Conservation (phyloP, 352 stramenopile species). For the Peronospora tabacina region DNA sequence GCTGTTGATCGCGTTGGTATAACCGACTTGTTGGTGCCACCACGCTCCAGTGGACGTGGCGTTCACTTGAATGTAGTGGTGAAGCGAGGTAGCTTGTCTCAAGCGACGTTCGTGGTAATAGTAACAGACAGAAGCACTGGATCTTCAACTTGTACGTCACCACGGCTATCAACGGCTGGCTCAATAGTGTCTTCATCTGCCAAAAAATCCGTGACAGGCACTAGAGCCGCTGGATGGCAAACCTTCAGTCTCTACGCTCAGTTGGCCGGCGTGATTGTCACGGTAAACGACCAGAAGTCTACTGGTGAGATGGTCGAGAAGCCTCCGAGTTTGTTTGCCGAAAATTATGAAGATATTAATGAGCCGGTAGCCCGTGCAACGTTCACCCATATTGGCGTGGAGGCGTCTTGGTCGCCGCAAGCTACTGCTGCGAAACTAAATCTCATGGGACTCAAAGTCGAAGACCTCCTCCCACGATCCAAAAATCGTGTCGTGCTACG, state of each 20-base stretch:
- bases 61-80: constrained; percentile 46
- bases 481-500: constrained; percentile 63
- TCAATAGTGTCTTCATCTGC: constrained; percentile 18
- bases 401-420: constrained; percentile 36
- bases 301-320: constrained; percentile 5
- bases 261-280: constrained; percentile 60
- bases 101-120: constrained; percentile 62
- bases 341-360: constrained; percentile 15
- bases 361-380: constrained; percentile 60
- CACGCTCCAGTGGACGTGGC: constrained; percentile 24
- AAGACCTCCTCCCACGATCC: constrained; percentile 54
- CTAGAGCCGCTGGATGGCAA: constrained; percentile 34
- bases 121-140: constrained; percentile 35
- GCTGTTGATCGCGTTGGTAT: constrained; percentile 41
- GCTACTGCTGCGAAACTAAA: constrained; percentile 53
- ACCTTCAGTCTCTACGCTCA: constrained; percentile 60
- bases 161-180: constrained; percentile 14
- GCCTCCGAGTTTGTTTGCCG: constrained; percentile 19
- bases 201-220: constrained; percentile 1
- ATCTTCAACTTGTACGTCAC: constrained; percentile 18
- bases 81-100: constrained; percentile 67
- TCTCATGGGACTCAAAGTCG: constrained; percentile 64
- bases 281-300: constrained; percentile 55
- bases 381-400: constrained; percentile 56
- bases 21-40: constrained; percentile 45